phyloP scores from a whole-genome alignment of 345 rosid species.

The Punica granatum region DNA sequence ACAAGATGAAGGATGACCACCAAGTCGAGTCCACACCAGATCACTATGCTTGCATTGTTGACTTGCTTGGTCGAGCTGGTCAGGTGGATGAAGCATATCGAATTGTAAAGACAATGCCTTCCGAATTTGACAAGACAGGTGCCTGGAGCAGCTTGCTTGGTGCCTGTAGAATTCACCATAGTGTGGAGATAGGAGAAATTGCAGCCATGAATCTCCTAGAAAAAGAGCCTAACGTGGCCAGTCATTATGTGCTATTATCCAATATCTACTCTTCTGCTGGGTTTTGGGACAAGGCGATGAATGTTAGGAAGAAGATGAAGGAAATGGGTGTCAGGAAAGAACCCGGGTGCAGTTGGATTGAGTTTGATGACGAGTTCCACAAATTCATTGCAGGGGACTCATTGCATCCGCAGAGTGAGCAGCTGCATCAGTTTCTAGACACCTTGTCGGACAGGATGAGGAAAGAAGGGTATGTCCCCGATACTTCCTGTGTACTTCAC shows the following conservation, averaged over 20 bases:
- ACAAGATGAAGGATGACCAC: constrained; percentile 52
- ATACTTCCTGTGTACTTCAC: constrained; percentile 82
- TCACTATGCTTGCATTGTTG: constrained; percentile 84
- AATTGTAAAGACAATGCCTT: constrained; percentile 45
- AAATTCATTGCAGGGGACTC: constrained; percentile 74
- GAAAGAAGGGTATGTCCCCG: constrained; percentile 74
- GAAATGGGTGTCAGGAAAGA: constrained; percentile 79
- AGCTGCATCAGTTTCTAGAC: constrained; percentile 48
- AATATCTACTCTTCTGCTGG: constrained; percentile 74
- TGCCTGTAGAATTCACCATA: constrained; percentile 58
- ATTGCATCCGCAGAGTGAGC: constrained; percentile 65
- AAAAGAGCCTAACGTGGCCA: constrained; percentile 71
- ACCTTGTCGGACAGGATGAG: constrained; percentile 58
- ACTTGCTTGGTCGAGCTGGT: constrained; percentile 87
- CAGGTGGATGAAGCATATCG: constrained; percentile 55
- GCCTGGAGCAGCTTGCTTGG: constrained; percentile 96
- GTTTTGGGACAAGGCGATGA: constrained; percentile 73
- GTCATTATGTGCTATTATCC: constrained; percentile 84
- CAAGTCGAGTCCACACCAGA: constrained; percentile 57
- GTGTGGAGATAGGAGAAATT: constrained; percentile 70
- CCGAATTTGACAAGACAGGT: constrained; percentile 41
- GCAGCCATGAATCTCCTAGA: constrained; percentile 55
- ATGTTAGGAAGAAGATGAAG: constrained; percentile 65
- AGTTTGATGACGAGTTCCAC: constrained; percentile 65
- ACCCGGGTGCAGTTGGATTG: constrained; percentile 96